Evolutionary conservation across 2,329 filamentous ascomycete species (phyloP), one percentile per base, ranked within the genome.

Genomic region (Hymenoscyphus linearis): DNA sequence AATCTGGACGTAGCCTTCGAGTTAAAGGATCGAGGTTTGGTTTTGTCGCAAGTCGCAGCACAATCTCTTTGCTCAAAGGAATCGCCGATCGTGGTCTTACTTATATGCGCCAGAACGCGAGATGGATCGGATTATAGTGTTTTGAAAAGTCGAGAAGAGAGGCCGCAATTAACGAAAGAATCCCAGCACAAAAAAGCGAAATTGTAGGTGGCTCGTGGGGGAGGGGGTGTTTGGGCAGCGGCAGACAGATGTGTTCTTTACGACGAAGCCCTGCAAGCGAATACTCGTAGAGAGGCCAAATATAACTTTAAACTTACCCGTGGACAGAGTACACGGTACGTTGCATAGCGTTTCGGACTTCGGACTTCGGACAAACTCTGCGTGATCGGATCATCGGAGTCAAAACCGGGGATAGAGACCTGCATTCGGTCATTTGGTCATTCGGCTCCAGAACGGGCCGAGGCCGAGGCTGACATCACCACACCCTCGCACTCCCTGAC

Each of bases 221-320:
- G 25, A 31, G 40, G n/a, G n/a, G n/a, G n/a, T n/a, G n/a, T n/a
- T 37, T 34, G 52, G 52, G 53, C 40, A 35, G 53, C 35, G 60
- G 52, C 50, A 35, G 31, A 44, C 27, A 25, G 54, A 57, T 60
- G 55, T 61, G 57, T 61, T 52, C 54, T 47, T 26, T 55, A 13
- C 44, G 9, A 37, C 53, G 18, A 54, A 53, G 12, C 27, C 44
- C 44, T 50, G 18, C n/a, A n/a, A n/a, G n/a, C n/a, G n/a, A n/a
- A n/a, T n/a, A 22, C 44, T 25, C 14, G n/a, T n/a, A n/a, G 44
- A 50, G 59, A 64, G 59, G 62, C 59, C 62, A 64, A 61, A 57
- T 64, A 64, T 64, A 53, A 59, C 59, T 55, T 63, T 61, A 60
- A 57, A 22, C n/a, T 60, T 55, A n/a, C n/a, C n/a, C n/a, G n/a